A percentile compares a stretch with the other conserved stretches of the same genome.
Evolutionary conservation across 441 rosid species (phyloP).

Genomic region (Jatropha multifida): DNA sequence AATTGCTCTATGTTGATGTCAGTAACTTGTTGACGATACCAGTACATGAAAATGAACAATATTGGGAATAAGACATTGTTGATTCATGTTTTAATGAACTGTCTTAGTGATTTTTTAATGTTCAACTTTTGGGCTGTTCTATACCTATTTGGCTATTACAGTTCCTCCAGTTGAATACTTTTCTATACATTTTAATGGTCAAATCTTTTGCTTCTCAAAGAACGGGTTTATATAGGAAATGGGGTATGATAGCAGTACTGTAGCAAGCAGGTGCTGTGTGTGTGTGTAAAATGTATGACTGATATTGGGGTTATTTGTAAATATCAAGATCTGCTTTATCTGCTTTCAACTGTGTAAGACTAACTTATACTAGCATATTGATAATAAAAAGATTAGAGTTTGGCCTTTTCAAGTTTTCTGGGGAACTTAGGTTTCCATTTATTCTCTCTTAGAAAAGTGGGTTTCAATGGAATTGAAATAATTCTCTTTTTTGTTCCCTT

Average conservation of each 20-base stretch:
- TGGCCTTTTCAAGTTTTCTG: background rate
- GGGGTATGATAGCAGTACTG: background rate
- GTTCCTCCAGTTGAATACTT: background rate
- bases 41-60: background rate
- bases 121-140: background rate
- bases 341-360: background rate
- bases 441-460: background rate
- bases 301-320: background rate
- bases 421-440: background rate
- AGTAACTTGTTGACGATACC: background rate
- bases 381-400: background rate
- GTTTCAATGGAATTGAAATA: background rate
- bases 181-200: too few relatives aligned
- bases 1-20: background rate
- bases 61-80: background rate
- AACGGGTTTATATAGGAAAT: background rate
- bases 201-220: background rate
- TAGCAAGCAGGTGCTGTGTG: background rate
- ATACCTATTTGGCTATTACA: background rate
- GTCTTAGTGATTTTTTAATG: background rate
- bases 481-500: background rate
- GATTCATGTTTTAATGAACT: background rate
- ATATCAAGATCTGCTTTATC: background rate
- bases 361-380: background rate
- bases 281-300: background rate